Base-by-base conservation (phyloP, 108 stramenopile genomes). In the Nitzschia palea region DNA sequence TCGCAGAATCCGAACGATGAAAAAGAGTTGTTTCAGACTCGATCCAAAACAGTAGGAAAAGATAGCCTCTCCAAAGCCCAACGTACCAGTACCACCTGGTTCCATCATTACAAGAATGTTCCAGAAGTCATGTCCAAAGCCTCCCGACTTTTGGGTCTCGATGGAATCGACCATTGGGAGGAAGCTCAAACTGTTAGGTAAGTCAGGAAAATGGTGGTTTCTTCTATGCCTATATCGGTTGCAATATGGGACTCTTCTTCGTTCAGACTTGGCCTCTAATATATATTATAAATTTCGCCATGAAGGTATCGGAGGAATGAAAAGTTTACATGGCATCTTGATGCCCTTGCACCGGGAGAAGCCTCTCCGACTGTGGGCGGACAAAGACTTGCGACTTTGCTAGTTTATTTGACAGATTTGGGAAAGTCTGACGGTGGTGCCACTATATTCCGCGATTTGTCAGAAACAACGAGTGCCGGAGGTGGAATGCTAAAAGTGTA, bases 301-400 rank as follows among this genome's bases (percentile, higher is more conserved):
- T 8, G 5, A 10, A 74, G 81, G 34, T 90, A 90, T 55, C 77
- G 83, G 34, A 65, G 78, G 17, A 78, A 60, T n/a, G 88, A 93
- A 62, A 85, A 85, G 55, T 93, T 90, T 57, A 90, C 87, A 3
- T 93, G 91, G 91, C 91, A 93, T 68, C 60, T 90, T 20, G 91
- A 93, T 68, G 91, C 88, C 2, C 61, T 93, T 18, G 76, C 84
- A 14, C 85, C 88, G 9, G 47, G 47, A 20, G 84, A 81, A 48
- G 66, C 64, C 6, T 31, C 61, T 10, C 42, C 68, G 27, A 43
- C 51, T 0, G 55, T 45, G 9, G 86, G 80, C 26, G 88, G 91
- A 33, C 91, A 93, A 61, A 80, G 91, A 51, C 69, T 79, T 18
- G 91, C 91, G 0, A 93, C 91, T 0, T 44, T 93, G 37, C 56